Evolutionary conservation across 495 filamentous ascomycete genomes (phyloP), one percentile per base, ranked within the genome.

Genomic region (Penicillium simplicissimum): DNA sequence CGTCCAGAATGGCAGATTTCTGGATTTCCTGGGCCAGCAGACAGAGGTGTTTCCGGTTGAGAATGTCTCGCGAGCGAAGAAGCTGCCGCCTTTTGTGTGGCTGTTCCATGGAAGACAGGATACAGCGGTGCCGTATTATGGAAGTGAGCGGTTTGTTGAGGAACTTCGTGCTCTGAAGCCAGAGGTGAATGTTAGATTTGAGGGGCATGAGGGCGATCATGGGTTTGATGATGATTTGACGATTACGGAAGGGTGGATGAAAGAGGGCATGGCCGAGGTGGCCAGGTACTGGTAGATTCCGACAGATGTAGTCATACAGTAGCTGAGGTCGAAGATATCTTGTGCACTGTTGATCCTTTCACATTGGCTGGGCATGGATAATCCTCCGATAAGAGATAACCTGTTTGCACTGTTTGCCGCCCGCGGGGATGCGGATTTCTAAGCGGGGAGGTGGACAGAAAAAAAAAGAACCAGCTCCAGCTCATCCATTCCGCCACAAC

Each of bases 371-470:
- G n/a, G n/a, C n/a, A n/a, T n/a, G n/a, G n/a, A n/a, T n/a, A n/a
- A n/a, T n/a, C n/a, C n/a, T n/a, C n/a, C n/a, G 48, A 52, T 52
- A 52, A 52, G 42, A 49, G 42, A 58, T 49, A 58, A 28, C 17
- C 23, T 67, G 74, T 76, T 74, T 74, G 71, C 68, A 69, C 54
- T 67, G 73, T 74, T 76, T 74, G 71, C 36, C 60, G 60, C 52
- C 71, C 69, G 68, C 72, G 75, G 72, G 74, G 64, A 67, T 61
- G 64, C 64, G 69, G 72, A 78, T 78, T 78, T 78, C 75, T 78
- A 77, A 77, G 73, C 73, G 72, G 72, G 67, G 71, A 55, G 59
- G 33, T 31, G 57, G 62, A 63, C 60, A 48, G 40, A 58, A 67
- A 63, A 66, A 58, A 69, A 68, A 67, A 68, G 62, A 60, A 59